Conservation (phyloP, 139 green algal genomes). For the Chlorella sp. region DNA sequence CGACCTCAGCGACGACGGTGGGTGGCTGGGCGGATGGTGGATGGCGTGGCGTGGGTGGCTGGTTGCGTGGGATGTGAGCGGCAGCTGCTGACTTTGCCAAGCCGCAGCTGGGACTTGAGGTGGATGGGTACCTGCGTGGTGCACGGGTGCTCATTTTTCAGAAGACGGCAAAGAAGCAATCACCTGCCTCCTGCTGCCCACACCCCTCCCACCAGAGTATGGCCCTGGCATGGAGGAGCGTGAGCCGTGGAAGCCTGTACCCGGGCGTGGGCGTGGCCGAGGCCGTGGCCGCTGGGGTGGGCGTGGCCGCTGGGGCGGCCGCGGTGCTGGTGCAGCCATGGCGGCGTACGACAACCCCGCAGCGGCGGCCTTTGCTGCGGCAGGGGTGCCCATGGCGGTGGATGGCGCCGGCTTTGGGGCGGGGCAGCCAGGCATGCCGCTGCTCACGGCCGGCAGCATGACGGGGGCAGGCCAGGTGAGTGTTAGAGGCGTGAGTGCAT, state of each 20-base stretch:
- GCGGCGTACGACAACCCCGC: not conserved
- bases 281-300: constrained; percentile 36
- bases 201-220: constrained; percentile 1
- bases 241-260: not conserved
- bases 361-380: not conserved
- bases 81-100: not conserved
- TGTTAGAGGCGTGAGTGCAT: too few relatives aligned
- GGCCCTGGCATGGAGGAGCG: constrained; percentile 1
- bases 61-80: too few relatives aligned
- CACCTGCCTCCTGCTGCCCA: not conserved
- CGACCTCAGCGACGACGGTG: constrained; percentile 36
- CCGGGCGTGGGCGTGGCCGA: not conserved
- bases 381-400: too few relatives aligned
- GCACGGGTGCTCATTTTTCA: too few relatives aligned
- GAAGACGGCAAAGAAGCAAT: too few relatives aligned
- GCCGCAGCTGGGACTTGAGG: not conserved
- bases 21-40: too few relatives aligned
- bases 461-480: not conserved
- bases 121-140: not conserved
- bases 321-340: not conserved
- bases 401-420: too few relatives aligned
- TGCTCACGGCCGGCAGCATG: constrained; percentile 16
- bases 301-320: constrained; percentile 29
- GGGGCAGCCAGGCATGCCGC: too few relatives aligned
- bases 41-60: too few relatives aligned